These are phyloP conservation scores for Botrytis aclada DNA, from an alignment of 2,329 filamentous ascomycete genomes.

Conservation along the genomic window DNA sequence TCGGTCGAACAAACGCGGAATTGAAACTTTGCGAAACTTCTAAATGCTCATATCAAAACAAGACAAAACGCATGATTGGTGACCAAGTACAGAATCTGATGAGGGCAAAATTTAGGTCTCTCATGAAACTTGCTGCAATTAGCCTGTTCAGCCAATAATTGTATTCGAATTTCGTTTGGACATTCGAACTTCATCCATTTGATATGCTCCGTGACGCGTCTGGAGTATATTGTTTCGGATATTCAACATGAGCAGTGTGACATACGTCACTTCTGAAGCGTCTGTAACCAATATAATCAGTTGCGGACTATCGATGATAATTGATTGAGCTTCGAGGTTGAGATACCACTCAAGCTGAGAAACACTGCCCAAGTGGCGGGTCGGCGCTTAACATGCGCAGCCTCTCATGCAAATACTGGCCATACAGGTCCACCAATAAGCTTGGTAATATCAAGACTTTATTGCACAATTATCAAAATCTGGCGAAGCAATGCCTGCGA, in stretches of 20 bases:
- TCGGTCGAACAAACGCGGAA: background rate
- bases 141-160: background rate
- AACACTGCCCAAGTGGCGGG: background rate
- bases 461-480: background rate
- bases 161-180: background rate
- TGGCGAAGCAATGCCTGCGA: background rate
- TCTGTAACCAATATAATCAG: background rate
- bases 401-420: background rate
- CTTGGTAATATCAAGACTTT: background rate
- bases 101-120: background rate
- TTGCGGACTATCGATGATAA: background rate
- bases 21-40: background rate
- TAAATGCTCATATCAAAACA: background rate
- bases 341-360: background rate
- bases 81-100: background rate
- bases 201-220: background rate
- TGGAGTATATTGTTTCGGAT: background rate
- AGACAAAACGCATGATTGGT: background rate
- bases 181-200: background rate
- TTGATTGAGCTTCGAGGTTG: background rate
- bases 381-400: background rate
- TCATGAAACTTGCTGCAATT: background rate
- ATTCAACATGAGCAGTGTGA: background rate
- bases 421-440: background rate
- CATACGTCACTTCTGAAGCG: background rate